Percentiles rank a stretch among this genome's conserved stretches.
These are phyloP conservation scores for Tylopilus vinaceipallidus DNA, from an alignment of 768 basidiomycete species.

Conservation along the genomic window DNA sequence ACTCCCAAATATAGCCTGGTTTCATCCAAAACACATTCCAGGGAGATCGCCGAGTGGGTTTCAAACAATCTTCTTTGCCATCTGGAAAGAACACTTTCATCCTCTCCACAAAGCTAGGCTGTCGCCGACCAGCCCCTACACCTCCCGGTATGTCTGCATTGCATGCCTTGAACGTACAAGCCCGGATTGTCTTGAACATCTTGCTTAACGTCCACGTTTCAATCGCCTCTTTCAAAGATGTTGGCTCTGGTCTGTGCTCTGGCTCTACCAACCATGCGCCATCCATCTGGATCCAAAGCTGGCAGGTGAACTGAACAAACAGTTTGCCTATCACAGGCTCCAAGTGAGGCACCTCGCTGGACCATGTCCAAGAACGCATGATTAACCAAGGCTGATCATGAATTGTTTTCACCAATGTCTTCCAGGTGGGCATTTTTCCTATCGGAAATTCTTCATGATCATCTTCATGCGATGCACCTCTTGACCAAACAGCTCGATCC, in stretches of 20 bases:
- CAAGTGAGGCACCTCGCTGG: no score
- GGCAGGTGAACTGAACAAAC: no score
- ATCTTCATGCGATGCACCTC: no score
- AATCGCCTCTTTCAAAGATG: slow-evolving; percentile 3
- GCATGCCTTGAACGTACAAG: slow-evolving; percentile 3
- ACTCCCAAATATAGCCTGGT: slow-evolving; percentile 7
- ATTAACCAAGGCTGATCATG: no score
- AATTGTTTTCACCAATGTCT: no score
- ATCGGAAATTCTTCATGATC: no score
- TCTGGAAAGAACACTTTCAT: background rate
- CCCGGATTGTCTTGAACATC: background rate
- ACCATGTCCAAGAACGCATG: no score
- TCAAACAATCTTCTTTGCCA: background rate
- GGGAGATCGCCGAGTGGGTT: background rate
- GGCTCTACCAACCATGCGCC: no score
- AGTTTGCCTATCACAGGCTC: no score
- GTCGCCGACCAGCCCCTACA: background rate
- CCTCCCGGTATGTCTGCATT: background rate
- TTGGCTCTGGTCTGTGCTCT: background rate
- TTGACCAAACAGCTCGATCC: no score
- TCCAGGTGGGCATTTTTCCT: no score
- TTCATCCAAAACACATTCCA: background rate
- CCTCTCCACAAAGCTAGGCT: background rate
- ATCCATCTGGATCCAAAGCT: no score
- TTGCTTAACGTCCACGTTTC: background rate